Base-by-base conservation (phyloP, 2,329 filamentous ascomycete genomes). In the Cladophialophora exuberans region DNA sequence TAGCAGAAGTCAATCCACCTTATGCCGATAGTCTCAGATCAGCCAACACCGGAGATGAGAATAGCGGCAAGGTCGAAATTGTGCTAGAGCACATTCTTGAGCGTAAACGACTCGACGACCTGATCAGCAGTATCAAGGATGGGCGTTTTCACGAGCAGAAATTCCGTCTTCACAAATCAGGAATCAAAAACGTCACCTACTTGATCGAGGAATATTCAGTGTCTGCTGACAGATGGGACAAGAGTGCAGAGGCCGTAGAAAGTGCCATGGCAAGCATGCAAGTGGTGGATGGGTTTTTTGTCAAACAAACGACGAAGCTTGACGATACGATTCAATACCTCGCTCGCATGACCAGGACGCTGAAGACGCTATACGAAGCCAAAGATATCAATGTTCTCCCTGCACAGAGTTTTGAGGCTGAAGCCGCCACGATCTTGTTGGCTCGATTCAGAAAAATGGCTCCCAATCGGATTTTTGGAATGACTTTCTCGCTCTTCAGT, bases 91-190 rank as follows among this genome's bases (percentile, higher is more conserved):
- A 86, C 79, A 89, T 94, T 39, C 81, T 91, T 1, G 89, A 94
- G 72, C 81, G 89, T 57, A 94, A 94, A 68, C 80, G 89, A 6
- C 79, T 92, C 0, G 89, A 93, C 66, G 89, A 94, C 68, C 74
- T 94, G 42, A 80, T 93, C n/a, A 76, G 80, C 46, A 91, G 87
- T 59, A 90, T 94, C 72, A 90, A 88, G 69, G 89, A 93, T 59
- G 88, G 88, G 1, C 84, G 89, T 2, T 93, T 91, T 64, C 86
- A 87, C 62, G 89, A 94, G 68, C 89, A 94, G 67, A 93, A 94
- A 67, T 93, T 91, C 67, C 85, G 89, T 1, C 78, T 93, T 9
- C 81, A 82, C 51, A 83, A 83, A 47, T 89, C 84, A 0, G 89
- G 89, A 0, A 77, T 90, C n/a, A 83, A 82, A 54, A 88, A 91